A percentile compares a stretch with the other conserved stretches of the same genome.
Conservation (phyloP, 1,139 yeast genomes). For the Kluyveromyces sp. region DNA sequence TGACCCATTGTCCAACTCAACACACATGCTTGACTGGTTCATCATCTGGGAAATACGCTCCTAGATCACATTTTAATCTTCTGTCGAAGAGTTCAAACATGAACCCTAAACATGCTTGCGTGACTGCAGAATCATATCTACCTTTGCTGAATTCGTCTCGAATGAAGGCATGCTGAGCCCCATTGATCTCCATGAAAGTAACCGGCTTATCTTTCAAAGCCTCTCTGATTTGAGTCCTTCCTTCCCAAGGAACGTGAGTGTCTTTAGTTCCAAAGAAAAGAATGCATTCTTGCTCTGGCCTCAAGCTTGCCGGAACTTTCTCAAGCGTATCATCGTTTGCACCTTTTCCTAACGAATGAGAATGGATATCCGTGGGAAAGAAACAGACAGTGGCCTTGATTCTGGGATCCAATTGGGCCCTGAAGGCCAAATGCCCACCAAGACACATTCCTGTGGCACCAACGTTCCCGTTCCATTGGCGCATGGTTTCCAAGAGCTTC, state of each 20-base stretch:
- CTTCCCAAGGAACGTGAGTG: slow-evolving; percentile 73
- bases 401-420: slow-evolving; percentile 62
- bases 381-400: slow-evolving; percentile 66
- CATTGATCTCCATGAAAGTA: slow-evolving; percentile 67
- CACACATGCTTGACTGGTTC: slow-evolving; percentile 58
- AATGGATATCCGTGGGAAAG: slow-evolving; percentile 76
- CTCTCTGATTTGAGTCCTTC: slow-evolving; percentile 63
- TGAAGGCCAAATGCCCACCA: slow-evolving; percentile 76
- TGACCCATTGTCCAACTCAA: slow-evolving; percentile 24
- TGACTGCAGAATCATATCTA: slow-evolving; percentile 69
- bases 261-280: slow-evolving; percentile 75
- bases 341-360: slow-evolving; percentile 56
- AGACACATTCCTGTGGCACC: slow-evolving; percentile 87
- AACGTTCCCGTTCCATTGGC: slow-evolving; percentile 63
- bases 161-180: slow-evolving; percentile 78
- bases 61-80: slow-evolving; percentile 58
- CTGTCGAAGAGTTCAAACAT: slow-evolving; percentile 65
- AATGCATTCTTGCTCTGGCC: slow-evolving; percentile 46
- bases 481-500: slow-evolving; percentile 50
- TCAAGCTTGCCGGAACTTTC: slow-evolving; percentile 44
- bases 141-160: slow-evolving; percentile 76
- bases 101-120: slow-evolving; percentile 61
- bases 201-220: slow-evolving; percentile 55
- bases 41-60: slow-evolving; percentile 48
- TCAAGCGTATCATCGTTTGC: slow-evolving; percentile 56